Evolutionary conservation across 768 basidiomycete genomes (phyloP).

Genomic region (Suillus americanus): DNA sequence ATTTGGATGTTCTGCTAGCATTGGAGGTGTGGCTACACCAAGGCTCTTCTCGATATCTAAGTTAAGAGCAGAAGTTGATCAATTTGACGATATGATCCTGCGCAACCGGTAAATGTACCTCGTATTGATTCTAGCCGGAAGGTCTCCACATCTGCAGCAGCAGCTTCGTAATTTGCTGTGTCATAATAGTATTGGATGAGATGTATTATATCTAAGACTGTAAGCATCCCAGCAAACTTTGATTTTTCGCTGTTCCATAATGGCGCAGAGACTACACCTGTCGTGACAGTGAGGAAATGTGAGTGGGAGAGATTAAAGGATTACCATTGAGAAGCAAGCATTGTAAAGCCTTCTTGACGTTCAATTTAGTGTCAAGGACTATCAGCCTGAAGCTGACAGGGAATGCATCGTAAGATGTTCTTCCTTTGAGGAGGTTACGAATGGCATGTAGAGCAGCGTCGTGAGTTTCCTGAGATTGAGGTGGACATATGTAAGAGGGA

Average conservation of each 20-base stretch:
- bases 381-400: constrained; percentile 96
- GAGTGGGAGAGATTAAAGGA: constrained; percentile 3
- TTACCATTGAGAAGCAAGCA: constrained; percentile 81
- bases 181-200: constrained; percentile 98
- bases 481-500: constrained; percentile 54
- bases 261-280: constrained; percentile 97
- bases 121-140: constrained; percentile 86
- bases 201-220: constrained; percentile 98
- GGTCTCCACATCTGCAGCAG: constrained; percentile 87
- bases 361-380: constrained; percentile 93
- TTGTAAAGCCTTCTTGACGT: constrained; percentile 92
- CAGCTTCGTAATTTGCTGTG: constrained; percentile 77
- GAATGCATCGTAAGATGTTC: constrained; percentile 94
- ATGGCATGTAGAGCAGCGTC: constrained; percentile 69
- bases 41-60: constrained; percentile 88
- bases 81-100: constrained; percentile 9
- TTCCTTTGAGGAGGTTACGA: constrained; percentile 77
- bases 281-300: not conserved
- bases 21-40: constrained; percentile 88
- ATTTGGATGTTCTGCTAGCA: constrained; percentile 84
- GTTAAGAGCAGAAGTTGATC: constrained; percentile 31
- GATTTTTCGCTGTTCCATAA: constrained; percentile 96
- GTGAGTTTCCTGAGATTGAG: constrained; percentile 58
- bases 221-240: constrained; percentile 96
- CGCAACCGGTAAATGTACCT: constrained; percentile 49